phyloP scores from a whole-genome alignment of 306 rosid genomes.

The Quercus agrifolia region DNA sequence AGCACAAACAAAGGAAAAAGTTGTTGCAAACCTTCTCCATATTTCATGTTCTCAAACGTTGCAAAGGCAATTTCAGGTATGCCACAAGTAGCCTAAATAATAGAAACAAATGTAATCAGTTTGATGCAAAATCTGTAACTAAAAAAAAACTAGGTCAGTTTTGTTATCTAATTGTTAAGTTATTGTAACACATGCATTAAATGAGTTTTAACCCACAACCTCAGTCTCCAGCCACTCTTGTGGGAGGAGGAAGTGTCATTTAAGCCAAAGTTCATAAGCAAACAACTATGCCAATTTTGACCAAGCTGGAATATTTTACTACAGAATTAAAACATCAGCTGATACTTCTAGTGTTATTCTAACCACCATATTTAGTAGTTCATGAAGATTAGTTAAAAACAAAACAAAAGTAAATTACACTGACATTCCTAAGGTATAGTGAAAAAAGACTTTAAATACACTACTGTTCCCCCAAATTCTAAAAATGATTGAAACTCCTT shows the following conservation, averaged over 20 bases:
- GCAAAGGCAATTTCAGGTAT: constrained; percentile 92
- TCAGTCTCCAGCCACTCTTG: no score
- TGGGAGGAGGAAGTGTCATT: no score
- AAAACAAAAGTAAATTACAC: no score
- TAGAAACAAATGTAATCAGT: constrained; percentile 30
- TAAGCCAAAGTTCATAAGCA: no score
- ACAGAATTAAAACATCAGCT: neutral
- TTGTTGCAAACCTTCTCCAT: constrained; percentile 77
- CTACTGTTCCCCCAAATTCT: no score
- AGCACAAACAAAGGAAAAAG: constrained; percentile 15
- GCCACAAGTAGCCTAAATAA: constrained; percentile 85
- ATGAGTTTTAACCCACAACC: no score
- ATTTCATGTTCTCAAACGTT: constrained; percentile 95
- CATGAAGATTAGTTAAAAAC: neutral
- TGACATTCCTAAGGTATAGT: no score
- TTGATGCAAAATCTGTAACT: constrained; percentile 12
- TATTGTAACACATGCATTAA: no score
- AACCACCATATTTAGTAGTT: neutral
- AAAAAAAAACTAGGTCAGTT: neutral
- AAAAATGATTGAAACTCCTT: no score
- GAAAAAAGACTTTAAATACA: no score
- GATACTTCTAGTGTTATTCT: neutral
- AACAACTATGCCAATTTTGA: constrained; percentile 19
- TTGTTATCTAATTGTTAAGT: no score
- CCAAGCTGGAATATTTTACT: constrained; percentile 2